Conservation (phyloP, 1,139 yeast genomes). For the Lodderomyces beijingensis region DNA sequence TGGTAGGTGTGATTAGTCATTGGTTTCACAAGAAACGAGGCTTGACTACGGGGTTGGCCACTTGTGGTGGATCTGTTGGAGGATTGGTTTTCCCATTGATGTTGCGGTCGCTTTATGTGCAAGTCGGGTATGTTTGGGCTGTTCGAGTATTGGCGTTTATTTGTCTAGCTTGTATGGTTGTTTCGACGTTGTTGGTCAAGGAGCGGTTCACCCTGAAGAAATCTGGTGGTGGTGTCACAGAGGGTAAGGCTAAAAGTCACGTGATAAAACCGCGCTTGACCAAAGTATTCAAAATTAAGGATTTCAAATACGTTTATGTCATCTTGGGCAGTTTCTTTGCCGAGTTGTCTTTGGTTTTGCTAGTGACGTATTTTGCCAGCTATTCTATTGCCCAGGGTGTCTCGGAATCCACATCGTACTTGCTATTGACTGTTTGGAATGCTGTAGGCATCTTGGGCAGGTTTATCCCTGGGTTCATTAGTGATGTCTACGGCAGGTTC, state of each 20-base stretch:
- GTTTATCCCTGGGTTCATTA: constrained; percentile 33
- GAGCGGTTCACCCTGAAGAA: constrained; percentile 36
- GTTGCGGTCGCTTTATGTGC: constrained; percentile 47
- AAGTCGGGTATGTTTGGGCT: constrained; percentile 61
- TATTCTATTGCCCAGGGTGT: constrained; percentile 41
- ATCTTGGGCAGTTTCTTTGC: constrained; percentile 41
- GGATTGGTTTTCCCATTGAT: constrained; percentile 59
- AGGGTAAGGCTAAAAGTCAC: not conserved
- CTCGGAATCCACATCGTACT: constrained; percentile 31
- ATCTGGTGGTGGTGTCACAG: constrained; percentile 1
- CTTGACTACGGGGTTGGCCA: constrained; percentile 44
- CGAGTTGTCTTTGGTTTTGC: constrained; percentile 53
- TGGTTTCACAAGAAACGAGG: constrained; percentile 38
- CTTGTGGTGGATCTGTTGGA: constrained; percentile 63
- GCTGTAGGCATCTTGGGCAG: constrained; percentile 39
- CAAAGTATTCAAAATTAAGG: constrained; percentile 10
- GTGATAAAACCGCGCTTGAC: not conserved
- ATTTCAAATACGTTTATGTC: constrained; percentile 20
- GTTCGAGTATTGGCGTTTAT: constrained; percentile 52
- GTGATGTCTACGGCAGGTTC: constrained; percentile 36
- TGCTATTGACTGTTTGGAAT: constrained; percentile 36
- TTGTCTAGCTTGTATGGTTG: constrained; percentile 35
- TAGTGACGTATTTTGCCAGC: constrained; percentile 42
- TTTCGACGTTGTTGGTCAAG: constrained; percentile 39
- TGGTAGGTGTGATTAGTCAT: constrained; percentile 55